A percentile compares a stretch with the other conserved stretches of the same genome.
phyloP scores from a whole-genome alignment of 257 asterid genomes.

The Thymus mandschuricus region DNA sequence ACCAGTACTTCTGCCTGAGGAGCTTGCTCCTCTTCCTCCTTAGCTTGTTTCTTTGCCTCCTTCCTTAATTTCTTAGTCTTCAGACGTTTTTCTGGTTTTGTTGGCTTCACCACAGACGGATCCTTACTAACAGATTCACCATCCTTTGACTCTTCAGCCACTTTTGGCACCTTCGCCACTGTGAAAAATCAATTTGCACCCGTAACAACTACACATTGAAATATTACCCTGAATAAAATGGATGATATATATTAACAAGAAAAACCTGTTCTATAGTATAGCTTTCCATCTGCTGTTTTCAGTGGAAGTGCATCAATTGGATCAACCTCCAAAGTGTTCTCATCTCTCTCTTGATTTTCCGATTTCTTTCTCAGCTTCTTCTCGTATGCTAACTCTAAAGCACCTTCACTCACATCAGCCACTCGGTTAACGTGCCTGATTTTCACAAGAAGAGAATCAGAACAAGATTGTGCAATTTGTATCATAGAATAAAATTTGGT shows the following conservation, averaged over 20 bases:
- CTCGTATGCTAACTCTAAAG: conserved; percentile 73
- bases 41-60: conserved; percentile 83
- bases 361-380: conserved; percentile 55
- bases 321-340: conserved; percentile 65
- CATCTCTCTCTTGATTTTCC: conserved; percentile 54
- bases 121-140: conserved; percentile 43
- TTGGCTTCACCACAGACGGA: conserved; percentile 47
- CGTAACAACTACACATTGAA: not conserved
- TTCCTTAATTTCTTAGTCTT: conserved; percentile 74
- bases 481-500: not conserved
- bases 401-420: conserved; percentile 84
- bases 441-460: not conserved
- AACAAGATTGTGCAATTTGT: not conserved
- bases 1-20: conserved; percentile 89
- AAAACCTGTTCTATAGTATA: conserved; percentile 67
- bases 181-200: conserved; percentile 20
- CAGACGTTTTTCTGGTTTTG: conserved; percentile 79
- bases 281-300: conserved; percentile 70
- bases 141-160: conserved; percentile 50
- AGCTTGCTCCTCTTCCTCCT: conserved; percentile 63
- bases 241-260: not conserved
- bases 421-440: conserved; percentile 69
- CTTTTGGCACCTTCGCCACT: conserved; percentile 54
- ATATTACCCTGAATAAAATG: not conserved
- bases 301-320: conserved; percentile 94